A percentile compares a stretch with the other conserved stretches of the same genome.
Conservation (phyloP, 1,284 basidiomycete genomes). For the Papiliotrema laurentii region DNA sequence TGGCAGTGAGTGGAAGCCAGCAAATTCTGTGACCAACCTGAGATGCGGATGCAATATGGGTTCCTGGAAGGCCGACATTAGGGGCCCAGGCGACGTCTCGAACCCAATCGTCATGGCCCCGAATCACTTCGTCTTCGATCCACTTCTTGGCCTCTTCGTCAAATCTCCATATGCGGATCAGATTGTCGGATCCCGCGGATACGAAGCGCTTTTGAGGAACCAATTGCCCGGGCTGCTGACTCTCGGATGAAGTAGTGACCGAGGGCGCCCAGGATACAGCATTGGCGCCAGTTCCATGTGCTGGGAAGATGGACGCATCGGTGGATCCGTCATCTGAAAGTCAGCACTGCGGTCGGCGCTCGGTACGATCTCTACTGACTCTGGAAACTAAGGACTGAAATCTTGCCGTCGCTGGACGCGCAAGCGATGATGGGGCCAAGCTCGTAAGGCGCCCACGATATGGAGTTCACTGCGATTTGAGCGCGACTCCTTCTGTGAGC, state of each 20-base stretch:
- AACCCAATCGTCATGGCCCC: constrained; percentile 95
- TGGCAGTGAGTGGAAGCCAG: constrained; percentile 29
- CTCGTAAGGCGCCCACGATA: constrained; percentile 97
- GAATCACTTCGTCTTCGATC: constrained; percentile 80
- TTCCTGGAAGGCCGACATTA: constrained; percentile 88
- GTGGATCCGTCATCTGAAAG: constrained; percentile 86
- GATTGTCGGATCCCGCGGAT: constrained; percentile 91
- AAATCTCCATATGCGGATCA: constrained; percentile 90
- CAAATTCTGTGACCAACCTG: constrained; percentile 56
- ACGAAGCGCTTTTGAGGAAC: constrained; percentile 70
- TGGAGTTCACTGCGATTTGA: constrained; percentile 70
- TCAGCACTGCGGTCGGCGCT: neutral
- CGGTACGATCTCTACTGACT: constrained; percentile 58
- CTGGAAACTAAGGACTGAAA: constrained; percentile 96
- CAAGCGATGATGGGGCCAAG: constrained; percentile 94
- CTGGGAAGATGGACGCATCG: constrained; percentile 91
- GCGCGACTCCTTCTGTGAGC: constrained; percentile 10
- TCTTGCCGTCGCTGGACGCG: constrained; percentile 95
- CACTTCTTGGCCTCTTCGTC: constrained; percentile 57
- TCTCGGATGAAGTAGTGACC: constrained; percentile 50
- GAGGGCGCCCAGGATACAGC: constrained; percentile 97
- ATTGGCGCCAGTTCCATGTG: constrained; percentile 94
- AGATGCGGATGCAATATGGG: constrained; percentile 91
- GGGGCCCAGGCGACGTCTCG: constrained; percentile 97
- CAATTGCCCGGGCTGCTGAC: constrained; percentile 30